Percentiles rank a stretch among this genome's conserved stretches.
Conservation (phyloP, 139 green algal genomes). For the Choricystis sp. region DNA sequence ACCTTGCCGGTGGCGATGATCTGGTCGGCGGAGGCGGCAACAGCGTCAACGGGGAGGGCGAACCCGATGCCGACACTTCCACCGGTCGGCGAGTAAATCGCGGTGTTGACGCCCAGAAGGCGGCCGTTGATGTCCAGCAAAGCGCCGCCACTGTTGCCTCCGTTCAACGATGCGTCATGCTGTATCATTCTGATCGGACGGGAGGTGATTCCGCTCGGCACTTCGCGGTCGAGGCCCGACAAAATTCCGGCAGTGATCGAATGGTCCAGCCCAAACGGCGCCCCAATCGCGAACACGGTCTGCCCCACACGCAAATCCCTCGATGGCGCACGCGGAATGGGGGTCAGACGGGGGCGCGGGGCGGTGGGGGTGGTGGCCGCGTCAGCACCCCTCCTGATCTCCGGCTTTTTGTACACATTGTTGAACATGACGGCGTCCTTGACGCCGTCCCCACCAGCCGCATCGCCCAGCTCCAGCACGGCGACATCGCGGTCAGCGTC, state of each 20-base stretch:
- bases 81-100: conserved; percentile 60
- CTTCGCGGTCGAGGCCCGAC: conserved; percentile 20
- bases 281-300: conserved; percentile 72
- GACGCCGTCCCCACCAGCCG: conserved; percentile 12
- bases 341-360: not conserved
- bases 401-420: not conserved
- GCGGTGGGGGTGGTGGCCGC: not conserved
- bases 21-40: conserved; percentile 41
- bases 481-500: conserved; percentile 59
- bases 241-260: conserved; percentile 53
- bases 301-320: conserved; percentile 52
- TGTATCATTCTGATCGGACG: conserved; percentile 65
- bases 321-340: conserved; percentile 18
- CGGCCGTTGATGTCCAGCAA: conserved; percentile 33
- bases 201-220: conserved; percentile 27
- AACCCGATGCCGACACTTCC: conserved; percentile 65
- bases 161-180: conserved; percentile 42
- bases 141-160: conserved; percentile 41
- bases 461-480: conserved; percentile 40
- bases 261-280: conserved; percentile 71
- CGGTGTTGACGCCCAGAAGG: conserved; percentile 56
- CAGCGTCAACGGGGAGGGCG: conserved; percentile 56
- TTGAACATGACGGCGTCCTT: not conserved
- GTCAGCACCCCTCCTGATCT: not conserved
- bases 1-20: conserved; percentile 52